Conservation (phyloP, 2,329 filamentous ascomycete species). For the Colletotrichum filicis region DNA sequence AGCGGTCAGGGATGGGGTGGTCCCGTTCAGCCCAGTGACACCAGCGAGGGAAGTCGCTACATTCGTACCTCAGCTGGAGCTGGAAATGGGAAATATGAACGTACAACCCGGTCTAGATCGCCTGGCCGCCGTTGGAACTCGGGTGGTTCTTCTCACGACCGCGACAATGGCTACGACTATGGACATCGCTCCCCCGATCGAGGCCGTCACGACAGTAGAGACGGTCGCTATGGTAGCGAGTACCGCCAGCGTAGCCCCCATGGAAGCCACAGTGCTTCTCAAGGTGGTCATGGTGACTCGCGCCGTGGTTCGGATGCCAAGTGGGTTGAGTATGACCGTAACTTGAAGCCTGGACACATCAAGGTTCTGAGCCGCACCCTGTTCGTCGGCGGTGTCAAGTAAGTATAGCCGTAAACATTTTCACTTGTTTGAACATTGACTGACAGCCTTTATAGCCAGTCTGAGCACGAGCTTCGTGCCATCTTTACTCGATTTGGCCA, state of each 20-base stretch:
- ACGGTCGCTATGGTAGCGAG: constrained; percentile 67
- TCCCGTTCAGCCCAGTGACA: constrained; percentile 50
- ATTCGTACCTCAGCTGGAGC: constrained; percentile 57
- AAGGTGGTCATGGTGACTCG: constrained; percentile 64
- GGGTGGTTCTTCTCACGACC: constrained; percentile 71
- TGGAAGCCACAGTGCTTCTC: constrained; percentile 64
- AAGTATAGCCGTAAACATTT: constrained; percentile 52
- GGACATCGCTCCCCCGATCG: constrained; percentile 75
- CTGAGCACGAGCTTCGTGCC: constrained; percentile 82
- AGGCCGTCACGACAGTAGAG: constrained; percentile 66
- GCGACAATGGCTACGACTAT: constrained; percentile 78
- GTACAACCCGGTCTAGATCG: constrained; percentile 82
- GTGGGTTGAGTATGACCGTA: constrained; percentile 83
- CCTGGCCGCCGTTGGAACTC: constrained; percentile 79
- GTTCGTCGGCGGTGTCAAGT: constrained; percentile 95
- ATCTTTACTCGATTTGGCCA: constrained; percentile 86
- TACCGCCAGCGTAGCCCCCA: constrained; percentile 92
- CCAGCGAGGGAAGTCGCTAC: constrained; percentile 66
- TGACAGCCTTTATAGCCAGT: constrained; percentile 63
- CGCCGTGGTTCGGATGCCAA: constrained; percentile 60
- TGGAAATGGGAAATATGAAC: constrained; percentile 71
- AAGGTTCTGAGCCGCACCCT: constrained; percentile 95
- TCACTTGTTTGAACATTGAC: constrained; percentile 10
- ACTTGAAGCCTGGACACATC: constrained; percentile 80
- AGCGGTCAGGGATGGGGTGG: constrained; percentile 41